Percentiles rank a stretch among this genome's conserved stretches.
These are phyloP conservation scores for Paramecium primaurelia DNA, from an alignment of 73 alveolate genomes.

Conservation along the genomic window DNA sequence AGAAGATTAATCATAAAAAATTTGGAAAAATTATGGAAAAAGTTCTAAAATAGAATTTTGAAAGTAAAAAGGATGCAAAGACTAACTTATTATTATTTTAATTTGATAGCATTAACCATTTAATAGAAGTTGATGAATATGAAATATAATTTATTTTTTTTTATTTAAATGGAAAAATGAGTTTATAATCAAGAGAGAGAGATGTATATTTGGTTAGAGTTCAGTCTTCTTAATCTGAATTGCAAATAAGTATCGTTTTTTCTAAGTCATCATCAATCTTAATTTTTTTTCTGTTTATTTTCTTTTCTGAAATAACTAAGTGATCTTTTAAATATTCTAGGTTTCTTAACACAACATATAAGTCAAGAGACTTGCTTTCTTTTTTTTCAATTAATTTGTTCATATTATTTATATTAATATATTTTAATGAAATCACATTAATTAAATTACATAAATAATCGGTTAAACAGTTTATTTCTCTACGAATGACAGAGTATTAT, in stretches of 20 bases:
- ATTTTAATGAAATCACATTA: neutral
- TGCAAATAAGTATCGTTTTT: neutral
- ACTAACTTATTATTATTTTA: neutral
- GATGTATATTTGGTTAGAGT: neutral
- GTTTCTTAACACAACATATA: neutral
- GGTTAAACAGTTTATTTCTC: neutral
- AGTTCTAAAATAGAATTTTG: neutral
- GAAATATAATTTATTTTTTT: neutral
- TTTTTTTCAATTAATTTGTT: neutral
- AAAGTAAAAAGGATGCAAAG: neutral
- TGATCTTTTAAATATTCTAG: neutral
- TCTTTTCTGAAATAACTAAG: neutral
- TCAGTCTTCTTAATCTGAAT: neutral
- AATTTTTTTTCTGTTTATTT: neutral
- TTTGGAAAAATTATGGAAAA: slow-evolving; percentile 57
- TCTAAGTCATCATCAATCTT: neutral
- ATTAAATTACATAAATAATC: neutral
- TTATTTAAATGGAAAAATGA: neutral
- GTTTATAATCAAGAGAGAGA: neutral
- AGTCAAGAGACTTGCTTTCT: neutral
- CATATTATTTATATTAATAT: neutral
- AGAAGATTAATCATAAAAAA: slow-evolving; percentile 64
- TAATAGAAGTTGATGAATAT: neutral
- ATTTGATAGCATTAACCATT: neutral
- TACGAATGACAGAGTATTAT: neutral